These are phyloP conservation scores for Neonectria magnoliae DNA, from an alignment of 2,329 filamentous ascomycete species.

Conservation along the genomic window DNA sequence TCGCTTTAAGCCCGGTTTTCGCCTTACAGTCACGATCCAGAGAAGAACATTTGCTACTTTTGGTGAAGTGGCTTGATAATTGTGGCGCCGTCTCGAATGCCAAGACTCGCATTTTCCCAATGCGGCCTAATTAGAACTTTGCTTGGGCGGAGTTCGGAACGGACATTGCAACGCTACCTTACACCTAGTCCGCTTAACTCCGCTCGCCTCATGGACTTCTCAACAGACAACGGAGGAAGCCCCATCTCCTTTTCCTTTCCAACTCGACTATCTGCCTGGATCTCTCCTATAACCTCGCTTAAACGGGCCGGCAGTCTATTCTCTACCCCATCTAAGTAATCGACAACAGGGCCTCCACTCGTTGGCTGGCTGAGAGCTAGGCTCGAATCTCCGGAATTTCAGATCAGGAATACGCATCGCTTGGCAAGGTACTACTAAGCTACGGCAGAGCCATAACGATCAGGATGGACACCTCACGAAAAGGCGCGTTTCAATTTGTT, in stretches of 20 bases:
- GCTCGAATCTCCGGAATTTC: not conserved
- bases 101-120: not conserved
- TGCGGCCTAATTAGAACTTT: not conserved
- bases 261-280: not conserved
- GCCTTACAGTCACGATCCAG: not conserved
- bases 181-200: not conserved
- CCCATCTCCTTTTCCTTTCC: not conserved
- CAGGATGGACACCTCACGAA: not conserved
- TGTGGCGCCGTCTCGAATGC: not conserved
- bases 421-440: constrained; percentile 3
- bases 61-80: not conserved
- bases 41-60: not conserved
- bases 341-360: not conserved
- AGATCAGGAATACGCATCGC: constrained; percentile 1
- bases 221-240: not conserved
- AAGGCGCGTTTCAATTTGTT: constrained; percentile 30
- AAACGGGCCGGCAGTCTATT: not conserved
- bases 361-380: not conserved
- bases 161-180: not conserved
- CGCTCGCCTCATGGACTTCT: not conserved
- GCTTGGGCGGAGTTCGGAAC: not conserved
- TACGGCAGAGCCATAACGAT: not conserved
- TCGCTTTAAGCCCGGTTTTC: not conserved
- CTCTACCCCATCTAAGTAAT: not conserved
- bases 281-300: too few relatives aligned